phyloP scores from a whole-genome alignment of 2,329 filamentous ascomycete species.

The Penicillium sp. region DNA sequence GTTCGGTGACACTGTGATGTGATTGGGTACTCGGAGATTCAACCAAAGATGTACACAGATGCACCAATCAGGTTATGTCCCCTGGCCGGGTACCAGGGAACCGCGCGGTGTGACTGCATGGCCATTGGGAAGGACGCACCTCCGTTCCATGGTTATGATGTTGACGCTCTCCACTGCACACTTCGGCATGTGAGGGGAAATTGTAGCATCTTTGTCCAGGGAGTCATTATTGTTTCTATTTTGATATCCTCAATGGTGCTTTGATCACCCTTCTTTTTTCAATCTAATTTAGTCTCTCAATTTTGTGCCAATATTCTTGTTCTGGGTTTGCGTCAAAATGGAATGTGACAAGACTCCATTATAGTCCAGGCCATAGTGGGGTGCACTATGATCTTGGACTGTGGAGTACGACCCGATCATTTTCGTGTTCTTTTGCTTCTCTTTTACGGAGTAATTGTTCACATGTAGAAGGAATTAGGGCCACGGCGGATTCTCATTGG shows the following conservation, averaged over 20 bases:
- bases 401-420: conserved; percentile 10
- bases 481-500: not conserved
- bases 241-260: not conserved
- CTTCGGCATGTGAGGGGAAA: not conserved
- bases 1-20: not conserved
- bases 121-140: not conserved
- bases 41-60: not conserved
- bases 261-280: no score
- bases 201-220: conserved; percentile 1
- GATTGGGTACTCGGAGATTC: not conserved
- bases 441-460: not conserved
- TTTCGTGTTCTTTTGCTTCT: not conserved
- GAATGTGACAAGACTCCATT: conserved; percentile 2
- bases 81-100: conserved; percentile 7
- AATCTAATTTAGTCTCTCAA: not conserved
- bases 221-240: conserved; percentile 5
- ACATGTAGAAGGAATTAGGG: not conserved
- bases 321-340: not conserved
- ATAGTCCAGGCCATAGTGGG: conserved; percentile 16
- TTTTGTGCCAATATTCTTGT: not conserved
- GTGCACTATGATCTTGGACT: conserved; percentile 3
- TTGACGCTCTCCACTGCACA: not conserved
- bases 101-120: not conserved
- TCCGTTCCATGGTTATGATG: not conserved
- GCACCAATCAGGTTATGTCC: conserved; percentile 1